Percentiles rank a stretch among this genome's conserved stretches.
Conservation (phyloP, 805 yeast genomes). For the Starmerella khaoyaiensis region DNA sequence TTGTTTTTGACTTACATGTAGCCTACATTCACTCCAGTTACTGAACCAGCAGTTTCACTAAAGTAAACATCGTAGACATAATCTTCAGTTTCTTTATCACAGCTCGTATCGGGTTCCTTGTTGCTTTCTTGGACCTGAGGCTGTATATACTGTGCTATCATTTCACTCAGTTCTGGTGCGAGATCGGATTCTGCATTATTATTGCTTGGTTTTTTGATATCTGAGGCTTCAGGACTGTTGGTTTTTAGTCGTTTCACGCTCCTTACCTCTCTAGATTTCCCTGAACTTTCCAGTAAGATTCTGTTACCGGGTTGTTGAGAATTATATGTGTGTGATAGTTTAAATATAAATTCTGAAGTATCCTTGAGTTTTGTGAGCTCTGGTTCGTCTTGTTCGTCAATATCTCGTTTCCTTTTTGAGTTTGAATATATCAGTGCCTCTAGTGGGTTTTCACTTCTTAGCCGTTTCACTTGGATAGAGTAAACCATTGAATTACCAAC, state of each 20-base stretch:
- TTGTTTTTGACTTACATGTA: conserved; percentile 25
- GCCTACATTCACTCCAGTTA: conserved; percentile 17
- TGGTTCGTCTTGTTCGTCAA: conserved; percentile 1
- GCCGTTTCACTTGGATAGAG: conserved; percentile 66
- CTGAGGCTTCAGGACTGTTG: background rate
- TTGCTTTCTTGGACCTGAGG: background rate
- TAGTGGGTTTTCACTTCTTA: conserved; percentile 75
- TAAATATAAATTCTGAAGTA: conserved; percentile 16
- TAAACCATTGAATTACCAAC: conserved; percentile 12
- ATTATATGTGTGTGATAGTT: conserved; percentile 14
- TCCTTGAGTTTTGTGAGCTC: conserved; percentile 19
- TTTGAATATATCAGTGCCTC: conserved; percentile 44
- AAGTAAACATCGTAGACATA: conserved; percentile 88
- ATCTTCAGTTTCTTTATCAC: conserved; percentile 36
- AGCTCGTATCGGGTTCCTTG: background rate
- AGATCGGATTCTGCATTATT: conserved; percentile 24
- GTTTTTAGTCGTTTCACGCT: conserved; percentile 3
- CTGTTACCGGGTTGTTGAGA: conserved; percentile 6
- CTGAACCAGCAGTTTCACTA: conserved; percentile 29
- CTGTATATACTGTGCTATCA: conserved; percentile 51
- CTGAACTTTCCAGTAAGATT: background rate
- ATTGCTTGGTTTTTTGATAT: background rate
- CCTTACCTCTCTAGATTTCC: conserved; percentile 1
- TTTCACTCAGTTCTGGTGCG: conserved; percentile 56
- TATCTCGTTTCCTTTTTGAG: conserved; percentile 14